Base-by-base conservation (phyloP, 169 alveolate genomes). In the Plasmodium coatneyi region DNA sequence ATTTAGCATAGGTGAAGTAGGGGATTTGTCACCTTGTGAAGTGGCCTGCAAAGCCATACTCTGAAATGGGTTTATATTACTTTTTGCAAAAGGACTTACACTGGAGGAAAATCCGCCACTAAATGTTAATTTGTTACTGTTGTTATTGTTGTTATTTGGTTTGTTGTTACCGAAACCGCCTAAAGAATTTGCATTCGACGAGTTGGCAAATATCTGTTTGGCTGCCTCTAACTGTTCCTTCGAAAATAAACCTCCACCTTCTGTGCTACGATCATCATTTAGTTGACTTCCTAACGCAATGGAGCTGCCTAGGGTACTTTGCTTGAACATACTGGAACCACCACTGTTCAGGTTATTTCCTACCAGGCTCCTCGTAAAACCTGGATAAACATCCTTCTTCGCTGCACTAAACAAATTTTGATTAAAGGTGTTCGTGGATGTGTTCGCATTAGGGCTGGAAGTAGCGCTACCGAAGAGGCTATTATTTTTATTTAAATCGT, bases 211-310 rank as follows among this genome's bases (percentile, higher is more conserved):
- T 19, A 89, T 89, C 66, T 89, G 87, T 78, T 89, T 89, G 36
- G 94, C 94, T 19, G 94, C 94, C 43, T 89, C 94, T 60, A 89
- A 66, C 25, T 89, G 94, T 49, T 89, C 94, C 52, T 89, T 89
- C 79, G 94, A 89, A 71, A 89, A 89, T 60, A 89, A 34, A 5
- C 94, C 94, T 19, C 82, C 81, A 56, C 78, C 41, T 79, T 89
- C 94, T 34, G 94, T 60, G 34, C 56, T 71, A 12, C 94, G 80
- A 19, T 80, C 94, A 56, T 89, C 90, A 56, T 89, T 89, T 79
- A 89, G 56, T 30, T 89, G 94, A 22, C 94, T 89, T 34, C 94
- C 94, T 89, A 89, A 89, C 9, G 94, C 94, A 32, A 89, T 89
- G 10, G 94, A 89, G 49, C 94, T 89, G 1, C 94, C 94, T 80